Base-by-base conservation (phyloP, 306 rosid genomes). In the Trifolium repens region DNA sequence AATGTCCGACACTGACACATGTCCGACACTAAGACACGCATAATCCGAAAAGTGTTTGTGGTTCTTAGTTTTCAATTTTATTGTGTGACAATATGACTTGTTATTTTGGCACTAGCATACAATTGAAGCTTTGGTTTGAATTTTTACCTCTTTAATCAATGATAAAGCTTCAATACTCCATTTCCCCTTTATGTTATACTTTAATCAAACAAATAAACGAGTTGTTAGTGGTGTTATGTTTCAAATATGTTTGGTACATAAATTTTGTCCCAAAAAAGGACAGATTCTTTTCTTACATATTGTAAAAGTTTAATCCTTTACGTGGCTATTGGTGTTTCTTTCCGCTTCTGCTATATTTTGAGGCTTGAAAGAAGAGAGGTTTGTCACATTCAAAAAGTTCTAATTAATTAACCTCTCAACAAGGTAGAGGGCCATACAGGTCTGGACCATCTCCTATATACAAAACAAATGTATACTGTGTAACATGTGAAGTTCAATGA, bases 301-400 rank as follows among this genome's bases (percentile, higher is more conserved):
- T 24, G 73, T 65, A 78, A 78, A 84, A 84, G 88, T 27, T 57
- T 55, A 84, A 84, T 81, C 73, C 83, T 78, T 84, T 73, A 72
- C 85, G 68, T 84, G 83, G 54, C 17, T 40, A 30, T 6, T 27
- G 49, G 47, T 58, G 61, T 68, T 76, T 76, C 69, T 59, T 75
- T 58, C 52, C 35, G 4, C 53, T 76, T 67, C 1, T 43, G 54
- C 44, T 34, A 10, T 10, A 40, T 6, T 22, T 68, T 63, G 63
- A 44, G 64, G 75, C 16, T 35, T 53, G 80, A 57, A 76, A 67
- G 54, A 57, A 17, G 70, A 76, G 53, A 68, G 13, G 50, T 68
- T 65, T 74, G 37, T 58, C n/a, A 47, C 79, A 49, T 22, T n/a
- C 26, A 54, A 69, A 62, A 57, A 26, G 24, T 34, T 13, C 14